Conservation (phyloP, 495 filamentous ascomycete species). For the Clavariopsis aquatica region DNA sequence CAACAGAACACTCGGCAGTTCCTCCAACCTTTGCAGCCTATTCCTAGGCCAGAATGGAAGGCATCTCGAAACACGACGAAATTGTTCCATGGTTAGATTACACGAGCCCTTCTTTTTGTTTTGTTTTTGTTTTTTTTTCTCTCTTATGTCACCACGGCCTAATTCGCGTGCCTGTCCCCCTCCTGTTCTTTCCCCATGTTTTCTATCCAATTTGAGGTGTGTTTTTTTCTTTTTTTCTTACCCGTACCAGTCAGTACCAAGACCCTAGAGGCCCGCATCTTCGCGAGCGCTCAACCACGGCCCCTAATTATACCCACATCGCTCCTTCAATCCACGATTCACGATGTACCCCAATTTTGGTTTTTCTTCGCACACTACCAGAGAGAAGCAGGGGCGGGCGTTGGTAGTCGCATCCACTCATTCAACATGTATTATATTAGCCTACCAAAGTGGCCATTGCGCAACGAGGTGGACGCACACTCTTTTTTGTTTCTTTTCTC, state of each 20-base stretch:
- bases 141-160: not conserved
- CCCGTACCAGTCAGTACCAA: not conserved
- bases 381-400: not conserved
- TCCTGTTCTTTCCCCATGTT: too few relatives aligned
- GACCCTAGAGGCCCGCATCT: conserved; percentile 3
- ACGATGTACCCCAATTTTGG: not conserved
- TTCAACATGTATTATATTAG: not conserved
- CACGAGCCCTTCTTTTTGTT: not conserved
- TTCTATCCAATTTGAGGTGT: too few relatives aligned
- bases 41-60: not conserved
- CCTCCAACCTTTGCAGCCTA: not conserved
- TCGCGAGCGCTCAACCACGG: conserved; percentile 2
- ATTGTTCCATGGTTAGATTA: too few relatives aligned
- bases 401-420: not conserved
- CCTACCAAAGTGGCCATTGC: not conserved
- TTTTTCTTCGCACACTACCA: not conserved
- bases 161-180: not conserved
- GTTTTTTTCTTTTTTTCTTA: too few relatives aligned
- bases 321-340: not conserved
- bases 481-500: not conserved
- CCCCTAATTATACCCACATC: conserved; percentile 3
- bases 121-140: too few relatives aligned
- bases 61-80: too few relatives aligned
- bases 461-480: not conserved
- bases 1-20: not conserved